phyloP scores from a whole-genome alignment of 306 rosid species.

The Trifolium dubium region DNA sequence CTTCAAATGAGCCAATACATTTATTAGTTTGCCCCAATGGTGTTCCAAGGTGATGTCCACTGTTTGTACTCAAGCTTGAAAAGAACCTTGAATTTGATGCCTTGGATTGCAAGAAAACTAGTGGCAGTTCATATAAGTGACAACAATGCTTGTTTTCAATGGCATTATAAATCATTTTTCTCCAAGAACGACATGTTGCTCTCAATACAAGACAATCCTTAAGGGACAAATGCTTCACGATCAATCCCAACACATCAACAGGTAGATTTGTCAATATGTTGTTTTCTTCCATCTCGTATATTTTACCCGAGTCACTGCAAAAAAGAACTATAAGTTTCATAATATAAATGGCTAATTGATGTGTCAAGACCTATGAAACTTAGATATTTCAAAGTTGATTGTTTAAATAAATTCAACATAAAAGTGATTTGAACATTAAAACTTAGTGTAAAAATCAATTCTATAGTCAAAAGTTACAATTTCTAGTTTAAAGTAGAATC shows the following conservation, averaged over 20 bases:
- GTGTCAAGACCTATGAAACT: too few species aligned
- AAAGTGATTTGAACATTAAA: too few species aligned
- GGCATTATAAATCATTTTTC: background rate
- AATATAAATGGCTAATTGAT: too few species aligned
- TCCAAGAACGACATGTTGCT: background rate
- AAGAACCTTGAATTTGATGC: background rate
- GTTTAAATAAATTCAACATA: too few species aligned
- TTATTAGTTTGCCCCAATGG: rapidly evolving
- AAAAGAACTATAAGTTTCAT: too few species aligned
- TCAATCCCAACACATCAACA: background rate
- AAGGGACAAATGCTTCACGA: background rate
- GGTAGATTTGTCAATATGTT: background rate
- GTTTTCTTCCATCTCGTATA: background rate
- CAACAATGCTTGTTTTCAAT: slow-evolving; percentile 3
- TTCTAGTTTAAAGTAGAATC: too few species aligned
- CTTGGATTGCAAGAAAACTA: background rate
- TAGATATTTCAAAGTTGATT: too few species aligned
- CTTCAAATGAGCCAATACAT: background rate
- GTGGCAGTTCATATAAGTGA: slow-evolving; percentile 11
- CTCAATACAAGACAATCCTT: background rate
- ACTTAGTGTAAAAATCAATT: too few species aligned
- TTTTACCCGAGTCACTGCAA: background rate
- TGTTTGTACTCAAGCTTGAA: background rate
- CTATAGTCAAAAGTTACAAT: too few species aligned
- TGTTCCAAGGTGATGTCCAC: background rate